These are phyloP conservation scores for Ilex paraguariensis DNA, from an alignment of 305 asterid genomes.

Conservation along the genomic window DNA sequence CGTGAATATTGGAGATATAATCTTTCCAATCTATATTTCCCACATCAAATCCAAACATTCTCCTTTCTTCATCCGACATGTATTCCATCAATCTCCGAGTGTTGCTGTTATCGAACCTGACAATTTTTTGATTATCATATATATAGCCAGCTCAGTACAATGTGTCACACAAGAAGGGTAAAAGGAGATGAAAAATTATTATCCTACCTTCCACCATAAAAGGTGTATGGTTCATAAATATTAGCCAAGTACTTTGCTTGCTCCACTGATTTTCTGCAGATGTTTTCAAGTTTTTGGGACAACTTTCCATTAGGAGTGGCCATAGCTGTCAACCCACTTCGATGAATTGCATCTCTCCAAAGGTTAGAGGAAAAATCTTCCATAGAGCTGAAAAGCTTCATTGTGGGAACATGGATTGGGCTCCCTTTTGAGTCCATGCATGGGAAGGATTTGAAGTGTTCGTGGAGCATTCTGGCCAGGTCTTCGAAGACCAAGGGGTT, in stretches of 20 bases:
- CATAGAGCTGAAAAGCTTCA: conserved; percentile 80
- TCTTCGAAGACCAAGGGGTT: conserved; percentile 79
- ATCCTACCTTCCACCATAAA: conserved; percentile 84
- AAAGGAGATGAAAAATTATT: background rate
- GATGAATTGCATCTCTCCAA: conserved; percentile 57
- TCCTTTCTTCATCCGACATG: conserved; percentile 70
- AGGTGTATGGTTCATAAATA: conserved; percentile 81
- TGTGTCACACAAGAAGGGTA: background rate
- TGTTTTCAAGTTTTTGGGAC: conserved; percentile 49
- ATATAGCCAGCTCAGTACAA: background rate
- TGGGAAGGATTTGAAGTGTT: conserved; percentile 66
- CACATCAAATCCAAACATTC: conserved; percentile 75
- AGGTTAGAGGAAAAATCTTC: conserved; percentile 84
- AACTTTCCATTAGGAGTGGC: conserved; percentile 45
- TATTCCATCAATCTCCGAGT: conserved; percentile 59
- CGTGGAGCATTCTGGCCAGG: conserved; percentile 56
- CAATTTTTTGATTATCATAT: background rate
- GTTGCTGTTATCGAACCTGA: conserved; percentile 97
- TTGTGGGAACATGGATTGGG: conserved; percentile 56
- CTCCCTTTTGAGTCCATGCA: conserved; percentile 62
- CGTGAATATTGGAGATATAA: conserved; percentile 76
- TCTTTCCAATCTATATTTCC: conserved; percentile 90
- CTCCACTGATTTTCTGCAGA: conserved; percentile 79
- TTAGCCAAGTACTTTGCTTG: conserved; percentile 80
- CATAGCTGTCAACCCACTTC: conserved; percentile 46